Evolutionary conservation across 2,329 filamentous ascomycete genomes (phyloP).

Genomic region (Neophaeococcomyces mojaviensis): DNA sequence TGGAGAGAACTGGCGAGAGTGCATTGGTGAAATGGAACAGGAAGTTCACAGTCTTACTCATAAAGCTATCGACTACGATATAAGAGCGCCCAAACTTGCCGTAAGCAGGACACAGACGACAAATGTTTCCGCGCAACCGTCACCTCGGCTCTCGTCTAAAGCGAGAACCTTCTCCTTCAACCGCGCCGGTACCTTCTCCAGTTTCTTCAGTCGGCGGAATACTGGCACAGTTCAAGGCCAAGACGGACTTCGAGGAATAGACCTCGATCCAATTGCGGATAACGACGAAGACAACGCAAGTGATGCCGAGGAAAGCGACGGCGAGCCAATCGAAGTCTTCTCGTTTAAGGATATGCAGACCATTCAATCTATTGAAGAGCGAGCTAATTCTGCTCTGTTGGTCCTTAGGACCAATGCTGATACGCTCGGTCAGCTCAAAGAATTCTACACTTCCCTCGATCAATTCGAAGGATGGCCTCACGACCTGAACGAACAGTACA

Average conservation of each 20-base stretch:
- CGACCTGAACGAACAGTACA: conserved; percentile 4
- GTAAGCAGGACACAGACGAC: background rate
- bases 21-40: conserved; percentile 32
- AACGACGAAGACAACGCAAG: background rate
- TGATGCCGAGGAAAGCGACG: too few species aligned
- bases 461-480: conserved; percentile 9
- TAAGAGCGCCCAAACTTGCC: background rate
- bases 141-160: background rate
- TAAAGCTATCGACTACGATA: background rate
- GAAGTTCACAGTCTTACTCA: conserved; percentile 22
- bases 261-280: too few species aligned
- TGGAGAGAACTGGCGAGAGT: conserved; percentile 38
- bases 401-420: conserved; percentile 28
- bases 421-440: conserved; percentile 24
- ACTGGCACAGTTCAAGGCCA: background rate
- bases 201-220: background rate
- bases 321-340: conserved; percentile 14
- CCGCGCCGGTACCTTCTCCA: background rate
- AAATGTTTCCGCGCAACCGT: background rate
- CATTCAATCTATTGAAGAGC: conserved; percentile 32
- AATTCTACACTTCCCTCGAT: conserved; percentile 16
- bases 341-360: conserved; percentile 27
- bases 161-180: background rate
- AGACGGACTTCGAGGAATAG: background rate
- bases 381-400: conserved; percentile 29